These are phyloP conservation scores for Dendrothele bispora DNA, from an alignment of 768 basidiomycete species.

Conservation along the genomic window DNA sequence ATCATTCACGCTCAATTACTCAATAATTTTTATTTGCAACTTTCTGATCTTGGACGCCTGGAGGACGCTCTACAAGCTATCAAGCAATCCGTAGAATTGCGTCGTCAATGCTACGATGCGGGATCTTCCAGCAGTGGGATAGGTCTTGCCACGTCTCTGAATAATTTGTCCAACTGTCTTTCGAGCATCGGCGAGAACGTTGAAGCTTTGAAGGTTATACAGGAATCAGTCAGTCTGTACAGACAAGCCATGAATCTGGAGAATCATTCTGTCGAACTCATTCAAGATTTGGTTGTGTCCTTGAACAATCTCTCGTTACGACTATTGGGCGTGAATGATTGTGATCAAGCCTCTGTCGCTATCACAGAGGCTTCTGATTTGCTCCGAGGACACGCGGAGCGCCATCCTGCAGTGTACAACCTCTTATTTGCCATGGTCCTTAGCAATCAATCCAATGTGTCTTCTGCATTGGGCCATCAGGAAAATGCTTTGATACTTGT, in stretches of 20 bases:
- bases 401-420: neutral
- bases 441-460: neutral
- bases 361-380: neutral
- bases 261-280: too few relatives aligned
- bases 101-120: neutral
- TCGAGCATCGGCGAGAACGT: neutral
- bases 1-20: neutral
- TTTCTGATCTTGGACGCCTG: neutral
- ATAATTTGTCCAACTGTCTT: neutral
- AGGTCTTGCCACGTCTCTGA: neutral
- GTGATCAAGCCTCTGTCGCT: slow-evolving; percentile 6
- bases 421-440: neutral
- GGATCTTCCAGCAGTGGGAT: neutral
- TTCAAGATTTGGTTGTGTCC: neutral
- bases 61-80: neutral
- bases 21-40: neutral
- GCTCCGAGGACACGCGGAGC: neutral
- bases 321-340: neutral
- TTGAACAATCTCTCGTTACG: slow-evolving; percentile 3
- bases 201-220: neutral
- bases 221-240: neutral
- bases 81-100: neutral
- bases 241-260: too few relatives aligned
- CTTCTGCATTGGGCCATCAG: neutral
- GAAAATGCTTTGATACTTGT: neutral